Percentiles rank a stretch among this genome's conserved stretches.
These are phyloP conservation scores for Ettlia oleoabundans DNA, from an alignment of 139 green algal species.

Conservation along the genomic window DNA sequence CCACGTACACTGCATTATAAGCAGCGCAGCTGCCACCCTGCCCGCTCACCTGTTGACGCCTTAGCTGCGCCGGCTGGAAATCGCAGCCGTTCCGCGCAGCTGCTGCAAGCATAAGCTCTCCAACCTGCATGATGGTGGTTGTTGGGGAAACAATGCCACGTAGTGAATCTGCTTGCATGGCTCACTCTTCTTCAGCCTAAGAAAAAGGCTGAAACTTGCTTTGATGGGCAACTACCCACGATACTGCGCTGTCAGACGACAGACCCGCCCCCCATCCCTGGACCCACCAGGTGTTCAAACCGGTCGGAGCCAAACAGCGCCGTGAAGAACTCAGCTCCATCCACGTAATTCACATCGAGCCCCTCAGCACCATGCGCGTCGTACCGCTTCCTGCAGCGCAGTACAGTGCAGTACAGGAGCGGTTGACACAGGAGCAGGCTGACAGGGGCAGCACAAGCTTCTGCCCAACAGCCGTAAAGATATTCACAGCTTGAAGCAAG, in stretches of 20 bases:
- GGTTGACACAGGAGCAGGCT: too few relatives aligned
- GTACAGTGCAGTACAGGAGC: background rate
- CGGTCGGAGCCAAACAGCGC: constrained; percentile 88
- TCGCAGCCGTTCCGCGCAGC: constrained; percentile 54
- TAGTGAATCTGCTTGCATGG: background rate
- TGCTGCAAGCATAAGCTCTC: constrained; percentile 82
- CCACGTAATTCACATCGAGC: constrained; percentile 87
- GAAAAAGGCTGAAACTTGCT: too few relatives aligned
- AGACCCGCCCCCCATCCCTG: too few relatives aligned
- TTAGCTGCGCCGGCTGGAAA: constrained; percentile 46
- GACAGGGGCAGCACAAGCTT: too few relatives aligned
- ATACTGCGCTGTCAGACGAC: too few relatives aligned
- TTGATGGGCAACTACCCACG: too few relatives aligned
- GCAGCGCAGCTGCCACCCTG: too few relatives aligned
- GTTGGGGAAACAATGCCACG: background rate
- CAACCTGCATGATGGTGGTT: constrained; percentile 50
- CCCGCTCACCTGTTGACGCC: constrained; percentile 33
- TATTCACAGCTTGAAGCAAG: too few relatives aligned
- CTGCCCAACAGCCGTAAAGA: too few relatives aligned
- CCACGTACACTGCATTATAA: too few relatives aligned
- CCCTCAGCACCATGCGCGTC: constrained; percentile 75
- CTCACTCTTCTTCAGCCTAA: too few relatives aligned
- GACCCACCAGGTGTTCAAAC: constrained; percentile 73
- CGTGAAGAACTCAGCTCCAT: constrained; percentile 80
- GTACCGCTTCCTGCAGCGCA: constrained; percentile 58